phyloP scores from a whole-genome alignment of 1,284 basidiomycete genomes.

The Cutaneotrichosporon arboriforme region DNA sequence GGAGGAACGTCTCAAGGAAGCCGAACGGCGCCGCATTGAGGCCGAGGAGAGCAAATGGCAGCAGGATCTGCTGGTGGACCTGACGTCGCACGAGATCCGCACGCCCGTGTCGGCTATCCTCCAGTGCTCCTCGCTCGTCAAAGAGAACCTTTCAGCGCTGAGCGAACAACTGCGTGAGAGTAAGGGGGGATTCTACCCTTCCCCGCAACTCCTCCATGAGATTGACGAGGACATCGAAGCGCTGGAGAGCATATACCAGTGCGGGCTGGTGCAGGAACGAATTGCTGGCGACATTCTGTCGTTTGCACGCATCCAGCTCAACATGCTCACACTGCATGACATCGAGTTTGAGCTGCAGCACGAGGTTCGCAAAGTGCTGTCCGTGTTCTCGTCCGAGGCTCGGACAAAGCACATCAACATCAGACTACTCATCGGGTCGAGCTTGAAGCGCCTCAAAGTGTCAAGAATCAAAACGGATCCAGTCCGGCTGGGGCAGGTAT shows the following conservation, averaged over 20 bases:
- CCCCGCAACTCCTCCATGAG: constrained; percentile 24
- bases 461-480: constrained; percentile 27
- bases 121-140: constrained; percentile 31
- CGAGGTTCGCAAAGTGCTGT: constrained; percentile 28
- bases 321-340: constrained; percentile 24
- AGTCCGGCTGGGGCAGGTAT: constrained; percentile 33
- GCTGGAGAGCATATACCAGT: constrained; percentile 32
- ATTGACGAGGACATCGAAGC: constrained; percentile 41
- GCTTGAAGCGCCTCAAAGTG: constrained; percentile 10
- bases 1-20: constrained; percentile 27
- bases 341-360: constrained; percentile 33
- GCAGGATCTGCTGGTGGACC: constrained; percentile 33
- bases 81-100: constrained; percentile 34
- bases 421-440: constrained; percentile 16
- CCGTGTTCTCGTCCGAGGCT: constrained; percentile 24
- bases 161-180: constrained; percentile 12
- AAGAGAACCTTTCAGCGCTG: constrained; percentile 27
- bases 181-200: constrained; percentile 6
- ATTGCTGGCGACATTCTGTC: constrained; percentile 49
- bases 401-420: constrained; percentile 23
- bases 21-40: constrained; percentile 20
- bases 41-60: constrained; percentile 28
- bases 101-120: constrained; percentile 32
- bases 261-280: constrained; percentile 48
- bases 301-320: constrained; percentile 46